Evolutionary conservation across 192 early-diverging fungal species (phyloP).

Genomic region (Martensiomyces pterosporus): DNA sequence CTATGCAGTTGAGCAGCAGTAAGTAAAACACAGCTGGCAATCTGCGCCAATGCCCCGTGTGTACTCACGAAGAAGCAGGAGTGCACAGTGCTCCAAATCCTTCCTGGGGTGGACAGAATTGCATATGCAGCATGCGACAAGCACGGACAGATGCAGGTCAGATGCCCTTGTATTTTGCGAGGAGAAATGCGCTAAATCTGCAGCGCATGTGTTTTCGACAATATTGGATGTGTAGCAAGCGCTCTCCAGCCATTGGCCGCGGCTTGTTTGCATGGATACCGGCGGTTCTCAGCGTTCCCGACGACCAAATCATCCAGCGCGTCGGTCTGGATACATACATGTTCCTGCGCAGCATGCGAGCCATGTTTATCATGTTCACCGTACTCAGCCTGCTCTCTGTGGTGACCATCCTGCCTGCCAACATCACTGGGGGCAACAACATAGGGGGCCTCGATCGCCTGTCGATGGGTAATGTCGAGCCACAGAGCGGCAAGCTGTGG

Average conservation of each 20-base stretch:
- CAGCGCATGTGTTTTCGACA: too few relatives aligned
- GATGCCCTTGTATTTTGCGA: too few relatives aligned
- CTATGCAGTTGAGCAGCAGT: slow-evolving; percentile 54
- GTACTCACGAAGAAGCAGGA: too few relatives aligned
- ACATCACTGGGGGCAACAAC: slow-evolving; percentile 41
- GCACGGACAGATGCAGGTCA: too few relatives aligned
- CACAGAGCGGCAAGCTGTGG: slow-evolving; percentile 53
- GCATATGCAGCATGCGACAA: too few relatives aligned
- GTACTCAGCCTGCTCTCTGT: slow-evolving; percentile 54
- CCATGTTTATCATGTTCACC: slow-evolving; percentile 62
- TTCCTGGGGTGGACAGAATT: too few relatives aligned
- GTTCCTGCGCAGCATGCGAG: slow-evolving; percentile 68
- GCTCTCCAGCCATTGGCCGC: slow-evolving; percentile 51
- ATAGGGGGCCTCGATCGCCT: slow-evolving; percentile 53
- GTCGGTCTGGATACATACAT: slow-evolving; percentile 76
- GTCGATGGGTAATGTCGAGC: slow-evolving; percentile 71
- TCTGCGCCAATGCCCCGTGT: too few relatives aligned
- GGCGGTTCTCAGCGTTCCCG: slow-evolving; percentile 51
- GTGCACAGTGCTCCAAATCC: too few relatives aligned
- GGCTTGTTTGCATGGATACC: slow-evolving; percentile 60
- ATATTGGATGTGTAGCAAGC: slow-evolving; percentile 39
- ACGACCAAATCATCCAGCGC: slow-evolving; percentile 53
- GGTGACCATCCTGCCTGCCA: slow-evolving; percentile 66
- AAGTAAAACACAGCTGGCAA: too few relatives aligned
- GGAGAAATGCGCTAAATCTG: too few relatives aligned